These are phyloP conservation scores for Carnegiea gigantea DNA, from an alignment of 179 eudicot species.

Conservation along the genomic window DNA sequence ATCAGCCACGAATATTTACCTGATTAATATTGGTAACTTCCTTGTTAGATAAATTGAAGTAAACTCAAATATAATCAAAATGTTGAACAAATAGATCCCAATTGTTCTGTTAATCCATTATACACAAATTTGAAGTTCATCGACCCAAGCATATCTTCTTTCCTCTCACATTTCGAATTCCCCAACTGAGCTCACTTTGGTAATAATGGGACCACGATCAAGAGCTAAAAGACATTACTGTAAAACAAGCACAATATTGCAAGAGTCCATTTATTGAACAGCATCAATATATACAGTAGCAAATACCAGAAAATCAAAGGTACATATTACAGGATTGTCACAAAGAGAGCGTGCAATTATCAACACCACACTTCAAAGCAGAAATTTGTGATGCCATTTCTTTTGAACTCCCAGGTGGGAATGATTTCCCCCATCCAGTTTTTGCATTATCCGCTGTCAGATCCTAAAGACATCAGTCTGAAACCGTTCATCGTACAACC, in stretches of 20 bases:
- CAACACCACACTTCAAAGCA: not conserved
- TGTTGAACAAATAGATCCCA: too few species aligned
- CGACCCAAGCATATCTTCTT: too few species aligned
- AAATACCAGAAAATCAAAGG: slow-evolving; percentile 1
- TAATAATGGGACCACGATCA: too few species aligned
- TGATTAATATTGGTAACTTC: too few species aligned
- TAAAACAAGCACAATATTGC: not conserved
- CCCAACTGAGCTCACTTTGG: too few species aligned
- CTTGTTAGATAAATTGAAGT: too few species aligned
- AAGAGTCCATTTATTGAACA: not conserved
- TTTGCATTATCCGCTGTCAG: slow-evolving; percentile 22
- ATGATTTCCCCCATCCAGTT: not conserved
- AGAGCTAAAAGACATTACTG: too few species aligned
- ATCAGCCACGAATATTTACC: too few species aligned
- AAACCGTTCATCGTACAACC: slow-evolving; percentile 84
- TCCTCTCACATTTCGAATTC: too few species aligned
- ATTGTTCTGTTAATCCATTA: too few species aligned
- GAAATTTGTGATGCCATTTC: not conserved
- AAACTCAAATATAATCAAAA: too few species aligned
- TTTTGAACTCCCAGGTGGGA: not conserved
- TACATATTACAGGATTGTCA: slow-evolving; percentile 14
- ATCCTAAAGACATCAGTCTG: slow-evolving; percentile 86
- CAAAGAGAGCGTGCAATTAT: not conserved
- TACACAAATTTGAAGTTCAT: too few species aligned
- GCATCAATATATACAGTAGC: slow-evolving; percentile 1